Base-by-base conservation (phyloP, 2,329 filamentous ascomycete species). In the Colletotrichum chrysophilum region DNA sequence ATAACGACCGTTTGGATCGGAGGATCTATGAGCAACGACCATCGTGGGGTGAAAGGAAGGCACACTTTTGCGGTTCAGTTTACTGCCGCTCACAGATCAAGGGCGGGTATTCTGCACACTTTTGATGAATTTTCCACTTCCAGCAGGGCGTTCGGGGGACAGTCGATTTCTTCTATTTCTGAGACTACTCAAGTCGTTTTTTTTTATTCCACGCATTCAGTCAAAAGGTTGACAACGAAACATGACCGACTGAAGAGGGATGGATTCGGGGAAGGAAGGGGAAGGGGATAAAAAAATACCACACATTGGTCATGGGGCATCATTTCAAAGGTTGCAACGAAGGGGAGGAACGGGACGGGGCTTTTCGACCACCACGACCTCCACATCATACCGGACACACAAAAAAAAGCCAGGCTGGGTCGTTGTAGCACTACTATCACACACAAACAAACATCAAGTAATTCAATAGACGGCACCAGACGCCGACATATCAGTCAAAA, bases 91-190 rank as follows among this genome's bases (percentile, higher is more conserved):
- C 38, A 24, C 32, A 69, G 52, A 32, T 71, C 32, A 18, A 34
- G 64, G 72, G 73, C 65, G 74, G 64, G 43, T 34, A 73, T 66
- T 75, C 55, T 66, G 64, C 64, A 58, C 38, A 58, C 38, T 65
- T 71, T 74, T 77, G 64, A 77, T 71, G 75, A 64, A 76, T 70
- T 76, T 73, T 32, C 30, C 43, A 73, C 64, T 74, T 73, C 30
- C 34, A 76, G 74, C 74, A 76, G 64, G 74, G 74, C 74, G 74
- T 74, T 74, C 66, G 36, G 74, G 74, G 74, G 66, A 62, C 26
- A 52, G 43, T 55, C 21, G 14, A 24, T 60, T 34, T 55, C 69
- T 77, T 56, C 52, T 61, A 61, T 24, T 48, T 48, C 48, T 32
- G 21, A 26, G 30, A 30, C 26, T 56, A 26, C 66, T 66, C 30